These are phyloP conservation scores for Leucoagaricus sp. DNA, from an alignment of 1,284 basidiomycete genomes.

Conservation along the genomic window DNA sequence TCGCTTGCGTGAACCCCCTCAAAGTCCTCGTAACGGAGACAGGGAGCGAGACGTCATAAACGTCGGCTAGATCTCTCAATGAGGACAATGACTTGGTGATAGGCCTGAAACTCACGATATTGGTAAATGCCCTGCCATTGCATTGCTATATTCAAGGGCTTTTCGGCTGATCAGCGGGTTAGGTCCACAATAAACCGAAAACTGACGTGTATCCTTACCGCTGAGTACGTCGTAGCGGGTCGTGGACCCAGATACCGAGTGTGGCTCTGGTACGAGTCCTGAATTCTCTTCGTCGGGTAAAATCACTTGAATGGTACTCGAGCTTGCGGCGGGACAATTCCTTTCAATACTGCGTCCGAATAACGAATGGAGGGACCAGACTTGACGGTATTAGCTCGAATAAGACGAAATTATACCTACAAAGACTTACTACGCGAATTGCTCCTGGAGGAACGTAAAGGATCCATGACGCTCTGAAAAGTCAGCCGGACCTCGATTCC, in stretches of 20 bases:
- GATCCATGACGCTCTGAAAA: constrained; percentile 85
- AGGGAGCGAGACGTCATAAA: constrained; percentile 30
- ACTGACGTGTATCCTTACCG: constrained; percentile 34
- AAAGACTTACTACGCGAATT: constrained; percentile 61
- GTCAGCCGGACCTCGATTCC: constrained; percentile 71
- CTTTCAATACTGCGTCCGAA: constrained; percentile 71
- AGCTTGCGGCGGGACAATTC: constrained; percentile 59
- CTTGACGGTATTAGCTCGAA: no score
- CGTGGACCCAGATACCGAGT: constrained; percentile 28
- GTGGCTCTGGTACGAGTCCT: constrained; percentile 52
- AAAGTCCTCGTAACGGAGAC: constrained; percentile 75
- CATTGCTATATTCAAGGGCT: constrained; percentile 56
- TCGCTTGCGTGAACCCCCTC: constrained; percentile 76
- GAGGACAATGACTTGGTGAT: background rate
- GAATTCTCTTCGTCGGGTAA: constrained; percentile 45
- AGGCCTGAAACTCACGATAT: constrained; percentile 49
- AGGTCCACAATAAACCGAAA: constrained; percentile 1
- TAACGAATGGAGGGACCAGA: constrained; percentile 78
- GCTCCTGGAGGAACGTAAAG: constrained; percentile 56
- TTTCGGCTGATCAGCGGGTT: constrained; percentile 27
- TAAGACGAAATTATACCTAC: no score
- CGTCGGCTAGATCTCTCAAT: constrained; percentile 19
- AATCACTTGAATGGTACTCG: constrained; percentile 52
- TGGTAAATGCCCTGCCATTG: constrained; percentile 61
- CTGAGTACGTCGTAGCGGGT: constrained; percentile 52